A percentile compares a stretch with the other conserved stretches of the same genome.
Conservation (phyloP, 352 stramenopile genomes). For the Phytophthora chlamydospora region DNA sequence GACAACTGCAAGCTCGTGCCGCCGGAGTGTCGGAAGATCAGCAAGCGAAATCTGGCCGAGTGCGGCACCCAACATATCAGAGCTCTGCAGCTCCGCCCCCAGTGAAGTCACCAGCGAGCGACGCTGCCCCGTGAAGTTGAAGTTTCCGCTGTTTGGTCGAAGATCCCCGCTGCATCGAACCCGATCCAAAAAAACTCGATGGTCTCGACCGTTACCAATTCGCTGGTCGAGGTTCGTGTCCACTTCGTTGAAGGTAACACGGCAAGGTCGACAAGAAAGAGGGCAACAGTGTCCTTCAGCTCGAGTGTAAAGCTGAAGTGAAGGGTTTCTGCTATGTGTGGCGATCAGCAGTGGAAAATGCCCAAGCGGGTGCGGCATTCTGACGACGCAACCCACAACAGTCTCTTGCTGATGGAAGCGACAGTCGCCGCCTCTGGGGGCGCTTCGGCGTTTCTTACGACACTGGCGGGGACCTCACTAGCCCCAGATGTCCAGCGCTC, state of each 20-base stretch:
- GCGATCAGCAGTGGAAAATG: no score
- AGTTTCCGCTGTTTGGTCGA: no score
- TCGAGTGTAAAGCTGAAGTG: not conserved
- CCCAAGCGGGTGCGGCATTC: not conserved
- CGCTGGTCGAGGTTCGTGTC: constrained; percentile 5
- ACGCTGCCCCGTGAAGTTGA: no score
- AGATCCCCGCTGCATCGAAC: no score
- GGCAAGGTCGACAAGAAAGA: not conserved
- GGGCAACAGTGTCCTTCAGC: not conserved
- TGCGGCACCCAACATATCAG: no score
- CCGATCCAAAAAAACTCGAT: no score
- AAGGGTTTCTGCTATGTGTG: not conserved
- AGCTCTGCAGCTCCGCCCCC: no score
- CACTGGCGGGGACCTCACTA: not conserved
- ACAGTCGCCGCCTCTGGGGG: constrained; percentile 5
- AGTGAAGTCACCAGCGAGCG: no score
- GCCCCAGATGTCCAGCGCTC: constrained; percentile 16
- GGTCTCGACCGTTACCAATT: constrained; percentile 19
- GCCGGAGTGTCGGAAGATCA: no score
- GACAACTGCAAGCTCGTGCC: no score
- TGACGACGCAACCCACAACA: constrained; percentile 7
- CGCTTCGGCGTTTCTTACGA: not conserved
- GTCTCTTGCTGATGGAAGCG: not conserved
- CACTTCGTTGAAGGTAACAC: not conserved
- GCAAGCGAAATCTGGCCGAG: no score